phyloP scores from a whole-genome alignment of 1,139 yeast species.

The Debaryomycetaceae sp. region DNA sequence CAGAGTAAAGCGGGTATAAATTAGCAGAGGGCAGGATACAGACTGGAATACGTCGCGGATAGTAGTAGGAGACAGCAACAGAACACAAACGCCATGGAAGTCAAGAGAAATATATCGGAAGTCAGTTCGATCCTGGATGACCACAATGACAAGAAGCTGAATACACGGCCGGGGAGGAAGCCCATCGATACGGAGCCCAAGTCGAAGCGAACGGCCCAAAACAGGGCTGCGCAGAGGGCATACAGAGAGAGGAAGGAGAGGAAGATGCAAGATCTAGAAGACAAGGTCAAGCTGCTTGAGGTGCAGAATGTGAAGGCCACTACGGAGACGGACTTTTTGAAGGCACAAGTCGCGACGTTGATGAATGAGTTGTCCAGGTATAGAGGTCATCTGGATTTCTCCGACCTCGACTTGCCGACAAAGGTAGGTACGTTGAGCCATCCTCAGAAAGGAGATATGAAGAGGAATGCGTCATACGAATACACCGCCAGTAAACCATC shows the following conservation, averaged over 20 bases:
- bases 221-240: slow-evolving; percentile 96
- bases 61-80: no score
- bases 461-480: slow-evolving; percentile 11
- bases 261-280: slow-evolving; percentile 82
- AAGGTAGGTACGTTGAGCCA: slow-evolving; percentile 30
- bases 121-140: slow-evolving; percentile 15
- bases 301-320: slow-evolving; percentile 59
- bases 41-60: no score
- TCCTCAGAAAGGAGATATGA: slow-evolving; percentile 16
- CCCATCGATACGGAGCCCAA: slow-evolving; percentile 77
- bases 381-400: slow-evolving; percentile 44
- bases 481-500: slow-evolving; percentile 6
- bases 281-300: slow-evolving; percentile 68
- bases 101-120: slow-evolving; percentile 33
- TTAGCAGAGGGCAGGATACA: no score
- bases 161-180: slow-evolving; percentile 57
- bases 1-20: no score
- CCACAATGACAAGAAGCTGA: slow-evolving; percentile 37
- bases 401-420: slow-evolving; percentile 33
- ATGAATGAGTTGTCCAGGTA: slow-evolving; percentile 68
- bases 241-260: slow-evolving; percentile 91
- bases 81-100: slow-evolving; percentile 16
- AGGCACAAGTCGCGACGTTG: slow-evolving; percentile 72
- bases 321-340: slow-evolving; percentile 69
- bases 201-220: slow-evolving; percentile 90